Evolutionary conservation across 345 rosid genomes (phyloP).

Genomic region (Aquilaria sinensis): DNA sequence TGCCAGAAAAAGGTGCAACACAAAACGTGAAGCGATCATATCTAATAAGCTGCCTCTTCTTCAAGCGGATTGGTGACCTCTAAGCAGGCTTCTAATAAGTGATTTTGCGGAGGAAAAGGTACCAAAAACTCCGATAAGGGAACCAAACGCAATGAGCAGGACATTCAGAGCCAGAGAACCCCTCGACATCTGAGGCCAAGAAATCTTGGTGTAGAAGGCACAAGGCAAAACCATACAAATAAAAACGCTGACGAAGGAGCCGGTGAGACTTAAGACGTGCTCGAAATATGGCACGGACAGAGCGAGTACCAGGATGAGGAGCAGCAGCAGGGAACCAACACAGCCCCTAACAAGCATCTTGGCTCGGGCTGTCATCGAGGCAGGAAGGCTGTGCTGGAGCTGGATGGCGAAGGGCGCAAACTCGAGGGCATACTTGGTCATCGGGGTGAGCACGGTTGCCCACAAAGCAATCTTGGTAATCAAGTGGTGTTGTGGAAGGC

Average conservation of each 20-base stretch:
- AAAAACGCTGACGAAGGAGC: slow-evolving; percentile 52
- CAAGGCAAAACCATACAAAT: slow-evolving; percentile 55
- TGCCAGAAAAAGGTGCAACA: not conserved
- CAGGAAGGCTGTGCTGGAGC: slow-evolving; percentile 47
- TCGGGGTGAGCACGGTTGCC: slow-evolving; percentile 73
- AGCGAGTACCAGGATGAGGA: slow-evolving; percentile 47
- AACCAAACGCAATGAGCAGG: slow-evolving; percentile 41
- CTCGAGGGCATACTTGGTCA: slow-evolving; percentile 78
- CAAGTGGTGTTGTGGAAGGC: slow-evolving; percentile 49
- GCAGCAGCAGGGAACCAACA: slow-evolving; percentile 45
- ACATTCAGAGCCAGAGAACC: slow-evolving; percentile 28
- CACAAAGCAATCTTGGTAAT: slow-evolving; percentile 69
- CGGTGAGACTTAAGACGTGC: slow-evolving; percentile 63
- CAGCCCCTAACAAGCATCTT: slow-evolving; percentile 42
- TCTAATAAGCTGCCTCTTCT: not conserved
- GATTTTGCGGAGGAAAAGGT: slow-evolving; percentile 42
- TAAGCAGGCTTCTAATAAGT: slow-evolving; percentile 25
- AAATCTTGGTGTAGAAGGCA: slow-evolving; percentile 58
- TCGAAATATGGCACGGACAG: slow-evolving; percentile 60
- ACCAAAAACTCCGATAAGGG: slow-evolving; percentile 47
- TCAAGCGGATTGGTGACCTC: slow-evolving; percentile 14
- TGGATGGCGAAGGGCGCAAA: slow-evolving; percentile 78
- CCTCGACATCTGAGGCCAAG: slow-evolving; percentile 35
- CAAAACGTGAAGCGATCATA: not conserved
- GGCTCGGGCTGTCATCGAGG: slow-evolving; percentile 24